Percentiles rank a stretch among this genome's conserved stretches.
These are phyloP conservation scores for Pythium biforme DNA, from an alignment of 352 stramenopile species.

Conservation along the genomic window DNA sequence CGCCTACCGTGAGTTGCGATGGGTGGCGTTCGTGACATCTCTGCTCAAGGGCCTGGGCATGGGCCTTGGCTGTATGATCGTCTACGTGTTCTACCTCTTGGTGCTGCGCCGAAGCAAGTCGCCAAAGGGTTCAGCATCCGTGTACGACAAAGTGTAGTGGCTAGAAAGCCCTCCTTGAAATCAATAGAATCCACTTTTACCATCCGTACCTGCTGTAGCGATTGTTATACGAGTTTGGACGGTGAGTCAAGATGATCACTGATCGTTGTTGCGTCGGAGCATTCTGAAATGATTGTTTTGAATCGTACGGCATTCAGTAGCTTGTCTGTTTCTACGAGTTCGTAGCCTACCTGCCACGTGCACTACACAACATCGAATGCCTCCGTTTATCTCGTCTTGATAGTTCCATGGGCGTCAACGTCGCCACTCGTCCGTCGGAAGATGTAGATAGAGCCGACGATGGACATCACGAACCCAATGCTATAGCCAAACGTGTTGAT, in stretches of 20 bases:
- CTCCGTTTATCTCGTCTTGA: conserved; percentile 21
- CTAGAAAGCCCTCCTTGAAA: neutral
- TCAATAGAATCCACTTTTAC: neutral
- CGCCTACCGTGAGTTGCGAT: conserved; percentile 77
- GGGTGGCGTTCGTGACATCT: conserved; percentile 80
- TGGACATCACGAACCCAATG: conserved; percentile 43
- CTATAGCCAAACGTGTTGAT: conserved; percentile 17
- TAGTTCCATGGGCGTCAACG: conserved; percentile 11
- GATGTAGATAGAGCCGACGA: conserved; percentile 55
- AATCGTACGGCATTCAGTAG: too few species aligned
- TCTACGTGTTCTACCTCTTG: conserved; percentile 83
- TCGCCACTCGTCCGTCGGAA: conserved; percentile 56
- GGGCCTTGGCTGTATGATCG: conserved; percentile 73
- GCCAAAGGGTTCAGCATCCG: conserved; percentile 36
- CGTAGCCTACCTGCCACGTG: neutral
- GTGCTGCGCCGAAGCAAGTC: conserved; percentile 51
- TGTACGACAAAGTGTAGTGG: conserved; percentile 79
- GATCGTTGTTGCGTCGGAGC: too few species aligned
- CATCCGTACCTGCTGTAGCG: too few species aligned
- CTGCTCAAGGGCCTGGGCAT: conserved; percentile 73
- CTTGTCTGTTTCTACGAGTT: neutral
- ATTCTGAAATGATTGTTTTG: too few species aligned
- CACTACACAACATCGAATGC: neutral
- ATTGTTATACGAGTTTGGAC: too few species aligned
- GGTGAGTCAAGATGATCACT: too few species aligned